A percentile compares a stretch with the other conserved stretches of the same genome.
phyloP scores from a whole-genome alignment of 73 alveolate species.

The Stentor roeselii region DNA sequence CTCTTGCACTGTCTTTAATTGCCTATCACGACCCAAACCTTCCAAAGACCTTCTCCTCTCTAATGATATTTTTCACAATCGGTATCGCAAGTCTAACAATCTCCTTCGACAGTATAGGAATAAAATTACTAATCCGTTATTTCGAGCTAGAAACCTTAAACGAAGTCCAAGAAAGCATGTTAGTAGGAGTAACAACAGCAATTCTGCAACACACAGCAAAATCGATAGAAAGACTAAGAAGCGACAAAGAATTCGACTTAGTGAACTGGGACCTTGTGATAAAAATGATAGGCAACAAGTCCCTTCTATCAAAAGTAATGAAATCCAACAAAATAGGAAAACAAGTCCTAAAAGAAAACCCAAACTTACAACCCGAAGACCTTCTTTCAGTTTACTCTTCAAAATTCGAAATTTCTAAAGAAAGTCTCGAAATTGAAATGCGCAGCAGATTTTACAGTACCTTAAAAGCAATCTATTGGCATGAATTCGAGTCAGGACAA shows the following conservation, averaged over 20 bases:
- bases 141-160: slow-evolving; percentile 25
- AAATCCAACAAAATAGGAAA: neutral
- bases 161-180: slow-evolving; percentile 36
- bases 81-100: slow-evolving; percentile 45
- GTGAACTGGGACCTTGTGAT: slow-evolving; percentile 39
- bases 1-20: slow-evolving; percentile 40
- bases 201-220: slow-evolving; percentile 16
- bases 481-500: slow-evolving; percentile 38
- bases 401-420: slow-evolving; percentile 11
- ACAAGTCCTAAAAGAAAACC: neutral
- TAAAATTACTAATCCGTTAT: neutral
- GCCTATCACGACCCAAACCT: slow-evolving; percentile 30
- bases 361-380: neutral
- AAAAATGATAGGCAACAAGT: slow-evolving; percentile 17
- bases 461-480: slow-evolving; percentile 44
- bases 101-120: slow-evolving; percentile 32
- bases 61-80: slow-evolving; percentile 39
- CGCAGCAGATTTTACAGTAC: slow-evolving; percentile 34
- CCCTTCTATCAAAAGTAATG: slow-evolving; percentile 23
- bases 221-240: slow-evolving; percentile 32
- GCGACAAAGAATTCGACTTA: slow-evolving; percentile 11
- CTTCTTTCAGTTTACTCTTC: neutral
- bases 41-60: neutral
- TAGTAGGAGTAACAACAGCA: slow-evolving; percentile 14
- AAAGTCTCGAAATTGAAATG: slow-evolving; percentile 32